Base-by-base conservation (phyloP, 2,329 filamentous ascomycete species). In the Fusarium denticulatum region DNA sequence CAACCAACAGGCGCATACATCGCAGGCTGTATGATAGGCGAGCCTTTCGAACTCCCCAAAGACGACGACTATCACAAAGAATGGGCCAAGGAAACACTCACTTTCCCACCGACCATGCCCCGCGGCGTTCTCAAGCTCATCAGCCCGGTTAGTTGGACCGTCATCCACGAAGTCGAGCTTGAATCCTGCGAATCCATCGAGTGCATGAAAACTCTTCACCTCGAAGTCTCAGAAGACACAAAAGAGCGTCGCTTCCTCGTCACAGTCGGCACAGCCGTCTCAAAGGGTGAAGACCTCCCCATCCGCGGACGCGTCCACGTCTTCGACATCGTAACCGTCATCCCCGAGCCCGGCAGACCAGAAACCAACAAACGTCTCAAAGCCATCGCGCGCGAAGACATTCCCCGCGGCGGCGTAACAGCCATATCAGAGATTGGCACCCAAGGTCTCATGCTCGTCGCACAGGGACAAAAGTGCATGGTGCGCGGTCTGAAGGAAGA, bases 381-480 rank as follows among this genome's bases (percentile, higher is more conserved):
- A 80, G 88, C 97, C 8, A 88, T 98, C 22, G 93, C 94, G 10
- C 93, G 93, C 77, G 96, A 99, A 81, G 94, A 97, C 58, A 95
- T 98, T 32, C 89, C 90, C n/a, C 93, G 96, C 56, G 96, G 96
- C 15, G 94, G 94, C 8, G 94, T 99, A 30, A 97, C 96, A 20
- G 93, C 94, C 0, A 82, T 99, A 16, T 94, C 93, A 2, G 92
- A 93, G 72, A 92, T 97, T 61, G 96, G 94, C 46, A 94, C 92
- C 0, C 95, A 96, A 82, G 96, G 93, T 3, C 94, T 96, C 75
- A 91, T 97, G 87, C 91, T 96, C 70, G 93, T 93, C 45, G 95
- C 95, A 0, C 96, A 99, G 80, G 96, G 96, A 2, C 95, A 98
- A 79, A 99, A 99, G 83, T 96, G 95, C 81, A 97, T 99, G 93